Evolutionary conservation across 139 green algal species (phyloP).

Genomic region (Picochlorum sp.): DNA sequence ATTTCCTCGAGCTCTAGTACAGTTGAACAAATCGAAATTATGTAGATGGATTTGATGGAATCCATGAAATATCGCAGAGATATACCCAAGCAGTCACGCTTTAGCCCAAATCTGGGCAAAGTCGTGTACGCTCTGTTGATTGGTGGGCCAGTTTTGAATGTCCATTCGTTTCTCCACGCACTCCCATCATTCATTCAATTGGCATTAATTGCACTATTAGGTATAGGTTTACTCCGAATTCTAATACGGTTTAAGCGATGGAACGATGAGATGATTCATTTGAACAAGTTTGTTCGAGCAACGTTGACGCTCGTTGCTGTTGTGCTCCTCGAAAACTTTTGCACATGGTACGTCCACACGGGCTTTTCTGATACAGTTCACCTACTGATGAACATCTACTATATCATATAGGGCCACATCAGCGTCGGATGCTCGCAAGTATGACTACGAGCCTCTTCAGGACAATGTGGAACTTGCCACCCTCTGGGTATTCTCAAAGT

Average conservation of each 20-base stretch:
- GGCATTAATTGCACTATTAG: conserved; percentile 16
- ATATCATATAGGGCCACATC: conserved; percentile 39
- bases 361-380: background rate
- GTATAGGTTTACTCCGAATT: conserved; percentile 22
- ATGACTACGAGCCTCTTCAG: conserved; percentile 51
- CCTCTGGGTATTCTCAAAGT: conserved; percentile 18
- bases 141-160: conserved; percentile 3
- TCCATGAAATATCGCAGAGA: background rate
- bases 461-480: conserved; percentile 55
- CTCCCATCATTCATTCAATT: conserved; percentile 9
- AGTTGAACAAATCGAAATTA: no score
- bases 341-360: conserved; percentile 26
- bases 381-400: conserved; percentile 20
- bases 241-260: conserved; percentile 47
- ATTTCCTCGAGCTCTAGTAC: no score
- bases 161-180: background rate
- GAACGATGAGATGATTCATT: conserved; percentile 44
- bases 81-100: background rate
- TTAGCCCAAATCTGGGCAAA: background rate
- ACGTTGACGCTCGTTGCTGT: conserved; percentile 43
- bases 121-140: background rate
- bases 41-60: conserved; percentile 1
- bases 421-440: conserved; percentile 55
- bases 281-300: conserved; percentile 39
- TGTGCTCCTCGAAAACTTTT: conserved; percentile 52